phyloP scores from a whole-genome alignment of 2,329 filamentous ascomycete genomes.

The Trichophaea hybrida region DNA sequence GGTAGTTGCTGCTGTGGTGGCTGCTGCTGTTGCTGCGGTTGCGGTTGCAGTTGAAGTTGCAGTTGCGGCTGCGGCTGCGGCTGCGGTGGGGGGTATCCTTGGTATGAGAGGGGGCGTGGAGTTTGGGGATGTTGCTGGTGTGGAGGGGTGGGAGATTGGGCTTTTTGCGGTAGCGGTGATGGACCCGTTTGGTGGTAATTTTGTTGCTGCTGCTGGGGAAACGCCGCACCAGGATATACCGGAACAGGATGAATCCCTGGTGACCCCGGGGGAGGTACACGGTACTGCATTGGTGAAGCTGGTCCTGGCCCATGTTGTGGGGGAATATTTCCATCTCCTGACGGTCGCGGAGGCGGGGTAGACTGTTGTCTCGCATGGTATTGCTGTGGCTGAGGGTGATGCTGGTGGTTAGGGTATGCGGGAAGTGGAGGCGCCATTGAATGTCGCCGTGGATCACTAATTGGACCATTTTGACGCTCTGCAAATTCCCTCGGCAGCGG shows the following conservation, averaged over 20 bases:
- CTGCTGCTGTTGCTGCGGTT: slow-evolving; percentile 10
- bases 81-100: slow-evolving; percentile 11
- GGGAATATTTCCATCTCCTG: not conserved
- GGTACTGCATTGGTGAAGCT: not conserved
- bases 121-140: slow-evolving; percentile 27
- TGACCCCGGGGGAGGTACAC: not conserved
- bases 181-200: slow-evolving; percentile 17
- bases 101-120: slow-evolving; percentile 28
- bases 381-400: not conserved
- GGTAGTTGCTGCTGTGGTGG: slow-evolving; percentile 26
- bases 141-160: slow-evolving; percentile 16
- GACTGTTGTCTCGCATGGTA: not conserved
- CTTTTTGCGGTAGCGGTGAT: slow-evolving; percentile 15
- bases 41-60: slow-evolving; percentile 30
- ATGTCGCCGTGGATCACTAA: not conserved
- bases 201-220: slow-evolving; percentile 31
- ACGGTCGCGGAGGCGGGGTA: not conserved
- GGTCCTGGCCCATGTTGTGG: not conserved
- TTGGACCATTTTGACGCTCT: not conserved
- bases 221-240: slow-evolving; percentile 28
- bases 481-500: slow-evolving; percentile 30
- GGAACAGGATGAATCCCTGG: not conserved
- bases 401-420: not conserved
- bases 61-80: slow-evolving; percentile 20
- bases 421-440: not conserved